These are phyloP conservation scores for Curvularia spicifera DNA, from an alignment of 2,329 filamentous ascomycete genomes.

Conservation along the genomic window DNA sequence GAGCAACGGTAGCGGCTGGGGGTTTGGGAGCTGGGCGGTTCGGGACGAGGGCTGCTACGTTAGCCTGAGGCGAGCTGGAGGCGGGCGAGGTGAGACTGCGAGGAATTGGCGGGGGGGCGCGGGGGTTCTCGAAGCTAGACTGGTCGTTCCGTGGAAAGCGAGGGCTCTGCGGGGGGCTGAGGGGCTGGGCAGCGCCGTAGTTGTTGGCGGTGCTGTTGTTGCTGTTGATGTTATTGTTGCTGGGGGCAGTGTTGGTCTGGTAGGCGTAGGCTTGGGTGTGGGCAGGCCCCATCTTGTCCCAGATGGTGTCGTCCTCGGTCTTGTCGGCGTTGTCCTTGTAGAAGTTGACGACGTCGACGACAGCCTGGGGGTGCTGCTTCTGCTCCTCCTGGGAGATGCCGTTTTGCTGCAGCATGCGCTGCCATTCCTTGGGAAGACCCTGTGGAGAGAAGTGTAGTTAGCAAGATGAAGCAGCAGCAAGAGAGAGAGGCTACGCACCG, in stretches of 20 bases:
- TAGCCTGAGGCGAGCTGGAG: constrained; percentile 49
- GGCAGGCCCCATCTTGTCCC: constrained; percentile 95
- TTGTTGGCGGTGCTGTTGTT: background rate
- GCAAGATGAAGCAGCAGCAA: background rate
- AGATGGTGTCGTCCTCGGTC: constrained; percentile 81
- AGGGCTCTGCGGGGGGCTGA: constrained; percentile 82
- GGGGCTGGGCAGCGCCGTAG: constrained; percentile 55
- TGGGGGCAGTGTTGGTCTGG: constrained; percentile 43
- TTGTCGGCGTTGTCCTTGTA: constrained; percentile 92
- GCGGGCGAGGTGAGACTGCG: constrained; percentile 50
- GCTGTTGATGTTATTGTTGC: constrained; percentile 21
- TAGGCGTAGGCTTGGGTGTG: constrained; percentile 61
- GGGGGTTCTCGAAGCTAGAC: constrained; percentile 96
- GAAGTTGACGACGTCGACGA: constrained; percentile 94
- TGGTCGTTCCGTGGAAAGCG: constrained; percentile 88
- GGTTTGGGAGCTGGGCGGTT: constrained; percentile 86
- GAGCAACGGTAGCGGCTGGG: constrained; percentile 58
- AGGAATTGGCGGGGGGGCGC: constrained; percentile 89
- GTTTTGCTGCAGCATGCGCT: constrained; percentile 91
- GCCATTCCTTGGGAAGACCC: constrained; percentile 98
- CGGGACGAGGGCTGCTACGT: constrained; percentile 66
- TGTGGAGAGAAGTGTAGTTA: constrained; percentile 49
- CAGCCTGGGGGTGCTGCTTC: constrained; percentile 92
- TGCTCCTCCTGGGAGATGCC: constrained; percentile 96
- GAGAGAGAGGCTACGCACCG: constrained; percentile 62